Base-by-base conservation (phyloP, 495 filamentous ascomycete species). In the Aspergillus cavernicola region DNA sequence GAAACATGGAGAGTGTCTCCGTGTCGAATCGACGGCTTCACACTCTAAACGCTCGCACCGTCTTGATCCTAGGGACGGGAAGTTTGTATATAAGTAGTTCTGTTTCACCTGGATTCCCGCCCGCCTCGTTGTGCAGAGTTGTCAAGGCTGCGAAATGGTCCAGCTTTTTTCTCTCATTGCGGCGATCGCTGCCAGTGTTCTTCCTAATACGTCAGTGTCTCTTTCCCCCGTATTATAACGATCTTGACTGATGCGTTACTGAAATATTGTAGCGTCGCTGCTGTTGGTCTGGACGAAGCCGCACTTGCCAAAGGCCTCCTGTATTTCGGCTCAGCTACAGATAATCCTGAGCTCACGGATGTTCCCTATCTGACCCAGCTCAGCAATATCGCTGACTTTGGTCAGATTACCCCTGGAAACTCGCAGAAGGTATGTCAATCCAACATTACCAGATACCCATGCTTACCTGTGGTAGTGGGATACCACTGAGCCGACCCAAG, bases 241-340 rank as follows among this genome's bases (percentile, higher is more conserved):
- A 44, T 39, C 46, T 51, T 24, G 52, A 20, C 40, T 28, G 8
- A 48, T 10, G 38, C 0, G 22, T 7, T 10, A 24, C 6, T 28
- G 20, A 26, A 22, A 24, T 6, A 24, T 4, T 32, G 15, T 45
- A 71, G 67, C 10, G 54, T 38, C 8, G 51, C 58, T 22, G 66
- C 57, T 26, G 42, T 57, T 32, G 69, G 69, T 4, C 52, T 84
- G 15, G 60, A 85, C 49, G 66, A 75, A 15, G 78, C 83, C 41
- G 79, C 79, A 36, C 69, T 77, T 22, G 69, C 71, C 2, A 74
- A 73, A 24, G 76, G 80, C 50, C 70, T 77, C 46, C 31, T 67
- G 13, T 86, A 84, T 66, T 85, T 86, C 50, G 83, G 83, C 37
- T 77, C 78, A 9, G 80, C 78, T 0, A 82, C 81, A 18, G 71